Percentiles rank a stretch among this genome's conserved stretches.
These are phyloP conservation scores for Podaxis mareebaensis DNA, from an alignment of 768 basidiomycete species.

Conservation along the genomic window DNA sequence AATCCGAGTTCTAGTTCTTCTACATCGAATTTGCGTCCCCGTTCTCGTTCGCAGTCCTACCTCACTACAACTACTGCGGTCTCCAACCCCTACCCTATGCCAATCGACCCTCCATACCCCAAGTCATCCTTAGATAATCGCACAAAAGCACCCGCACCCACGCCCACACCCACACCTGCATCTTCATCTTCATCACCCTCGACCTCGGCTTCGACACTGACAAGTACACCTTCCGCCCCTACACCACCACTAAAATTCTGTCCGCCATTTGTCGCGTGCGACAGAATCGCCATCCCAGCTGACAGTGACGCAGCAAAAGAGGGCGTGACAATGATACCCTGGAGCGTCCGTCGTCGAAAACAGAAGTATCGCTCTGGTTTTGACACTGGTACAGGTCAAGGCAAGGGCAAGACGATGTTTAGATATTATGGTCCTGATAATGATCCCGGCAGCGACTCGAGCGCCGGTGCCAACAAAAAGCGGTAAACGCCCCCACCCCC, in stretches of 20 bases:
- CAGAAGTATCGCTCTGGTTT: slow-evolving; percentile 15
- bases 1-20: background rate
- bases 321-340: slow-evolving; percentile 16
- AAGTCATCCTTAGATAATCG: slow-evolving; percentile 4
- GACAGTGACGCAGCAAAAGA: slow-evolving; percentile 15
- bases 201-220: slow-evolving; percentile 1
- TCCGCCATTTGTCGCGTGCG: slow-evolving; percentile 12
- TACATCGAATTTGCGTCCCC: slow-evolving; percentile 13
- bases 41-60: slow-evolving; percentile 14
- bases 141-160: background rate
- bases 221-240: background rate
- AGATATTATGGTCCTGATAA: slow-evolving; percentile 16
- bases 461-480: slow-evolving; percentile 3
- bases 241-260: slow-evolving; percentile 12
- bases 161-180: background rate
- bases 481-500: background rate
- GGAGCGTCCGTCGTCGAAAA: slow-evolving; percentile 15
- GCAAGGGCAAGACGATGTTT: slow-evolving; percentile 18
- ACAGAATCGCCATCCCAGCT: slow-evolving; percentile 11
- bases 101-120: slow-evolving; percentile 2
- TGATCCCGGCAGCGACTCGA: background rate
- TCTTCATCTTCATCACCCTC: background rate
- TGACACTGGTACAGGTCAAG: slow-evolving; percentile 12
- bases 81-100: slow-evolving; percentile 14
- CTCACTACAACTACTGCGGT: slow-evolving; percentile 10